A percentile compares a stretch with the other conserved stretches of the same genome.
Conservation (phyloP, 352 stramenopile species). For the Globisporangium solare region DNA sequence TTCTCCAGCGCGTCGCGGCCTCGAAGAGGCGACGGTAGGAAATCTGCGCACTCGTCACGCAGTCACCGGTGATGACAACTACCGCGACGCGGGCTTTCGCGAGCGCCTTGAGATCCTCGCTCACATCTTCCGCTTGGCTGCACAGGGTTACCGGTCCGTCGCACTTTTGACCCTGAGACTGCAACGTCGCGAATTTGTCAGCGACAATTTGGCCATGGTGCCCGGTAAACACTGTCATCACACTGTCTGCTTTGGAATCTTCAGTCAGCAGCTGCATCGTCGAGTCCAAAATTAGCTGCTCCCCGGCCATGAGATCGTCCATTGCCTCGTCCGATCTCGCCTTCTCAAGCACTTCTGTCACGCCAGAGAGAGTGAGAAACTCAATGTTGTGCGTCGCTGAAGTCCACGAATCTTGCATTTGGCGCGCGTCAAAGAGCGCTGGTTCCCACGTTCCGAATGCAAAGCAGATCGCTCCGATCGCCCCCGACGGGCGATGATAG, state of each 20-base stretch:
- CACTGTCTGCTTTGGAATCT: background rate
- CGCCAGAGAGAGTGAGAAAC: constrained; percentile 15
- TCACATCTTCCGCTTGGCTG: constrained; percentile 12
- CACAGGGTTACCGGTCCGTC: constrained; percentile 6
- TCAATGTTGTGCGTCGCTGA: constrained; percentile 1
- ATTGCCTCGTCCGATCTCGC: constrained; percentile 10
- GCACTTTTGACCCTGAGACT: background rate
- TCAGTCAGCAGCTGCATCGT: background rate
- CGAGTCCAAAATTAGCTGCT: background rate
- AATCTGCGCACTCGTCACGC: constrained; percentile 2
- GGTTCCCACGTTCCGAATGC: constrained; percentile 38
- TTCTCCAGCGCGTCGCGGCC: constrained; percentile 25
- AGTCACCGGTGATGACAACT: constrained; percentile 39
- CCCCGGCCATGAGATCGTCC: constrained; percentile 1
- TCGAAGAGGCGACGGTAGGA: constrained; percentile 35
- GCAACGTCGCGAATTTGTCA: background rate
- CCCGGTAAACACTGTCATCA: constrained; percentile 4
- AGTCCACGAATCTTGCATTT: background rate
- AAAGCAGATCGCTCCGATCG: constrained; percentile 39
- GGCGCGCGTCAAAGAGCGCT: constrained; percentile 19
- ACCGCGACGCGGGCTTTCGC: constrained; percentile 19
- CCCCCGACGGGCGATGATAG: constrained; percentile 37
- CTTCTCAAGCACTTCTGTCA: background rate
- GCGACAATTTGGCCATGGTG: constrained; percentile 1
- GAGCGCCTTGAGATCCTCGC: constrained; percentile 17